Conservation (phyloP, 108 stramenopile species). For the Aurantiochytrium sp. region DNA sequence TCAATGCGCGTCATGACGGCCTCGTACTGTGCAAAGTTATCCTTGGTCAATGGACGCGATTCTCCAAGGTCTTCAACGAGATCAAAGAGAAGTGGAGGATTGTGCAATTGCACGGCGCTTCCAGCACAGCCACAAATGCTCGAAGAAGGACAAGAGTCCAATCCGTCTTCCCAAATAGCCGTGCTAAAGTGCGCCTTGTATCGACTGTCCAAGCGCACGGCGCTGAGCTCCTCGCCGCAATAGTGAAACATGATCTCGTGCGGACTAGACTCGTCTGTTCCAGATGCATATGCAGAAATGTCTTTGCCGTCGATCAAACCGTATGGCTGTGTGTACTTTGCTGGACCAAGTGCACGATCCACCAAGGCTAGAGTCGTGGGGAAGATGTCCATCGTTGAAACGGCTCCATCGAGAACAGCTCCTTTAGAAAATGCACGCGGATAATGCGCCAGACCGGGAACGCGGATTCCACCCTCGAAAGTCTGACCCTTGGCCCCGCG, state of each 20-base stretch:
- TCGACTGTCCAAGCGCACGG: background rate
- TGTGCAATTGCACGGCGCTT: background rate
- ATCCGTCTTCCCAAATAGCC: background rate
- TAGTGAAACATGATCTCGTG: slow-evolving; percentile 10
- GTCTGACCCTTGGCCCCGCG: background rate
- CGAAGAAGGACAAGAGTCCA: background rate
- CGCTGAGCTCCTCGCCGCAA: background rate
- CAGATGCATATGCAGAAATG: background rate
- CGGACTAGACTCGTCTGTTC: background rate
- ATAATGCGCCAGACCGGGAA: background rate
- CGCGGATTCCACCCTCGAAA: slow-evolving; percentile 1
- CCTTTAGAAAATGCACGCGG: background rate
- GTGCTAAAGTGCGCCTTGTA: slow-evolving; percentile 1
- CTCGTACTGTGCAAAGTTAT: background rate
- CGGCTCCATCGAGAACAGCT: background rate
- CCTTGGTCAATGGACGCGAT: background rate
- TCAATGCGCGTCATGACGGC: background rate
- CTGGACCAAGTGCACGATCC: background rate
- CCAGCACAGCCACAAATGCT: background rate
- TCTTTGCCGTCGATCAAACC: background rate
- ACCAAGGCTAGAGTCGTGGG: background rate
- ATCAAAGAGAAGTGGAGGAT: background rate
- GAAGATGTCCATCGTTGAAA: background rate
- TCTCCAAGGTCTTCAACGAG: background rate
- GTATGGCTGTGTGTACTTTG: background rate